These are phyloP conservation scores for Boletus reticuloceps DNA, from an alignment of 768 basidiomycete species.

Conservation along the genomic window DNA sequence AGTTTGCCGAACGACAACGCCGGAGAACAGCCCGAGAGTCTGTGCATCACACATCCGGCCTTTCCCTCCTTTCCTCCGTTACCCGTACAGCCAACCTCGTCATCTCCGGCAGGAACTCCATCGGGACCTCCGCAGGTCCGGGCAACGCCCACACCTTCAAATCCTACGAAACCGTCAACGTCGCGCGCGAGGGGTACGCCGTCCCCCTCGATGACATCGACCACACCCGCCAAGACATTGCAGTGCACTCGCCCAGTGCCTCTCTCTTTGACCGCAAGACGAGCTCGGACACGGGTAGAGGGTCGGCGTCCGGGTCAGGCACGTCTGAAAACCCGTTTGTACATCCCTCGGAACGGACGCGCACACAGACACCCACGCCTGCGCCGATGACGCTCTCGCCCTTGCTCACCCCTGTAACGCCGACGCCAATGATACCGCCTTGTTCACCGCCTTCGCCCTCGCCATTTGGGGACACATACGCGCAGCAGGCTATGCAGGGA, in stretches of 20 bases:
- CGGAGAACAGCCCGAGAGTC: slow-evolving; percentile 72
- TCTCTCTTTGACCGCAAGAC: slow-evolving; percentile 14
- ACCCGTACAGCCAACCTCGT: slow-evolving; percentile 58
- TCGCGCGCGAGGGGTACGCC: slow-evolving; percentile 25
- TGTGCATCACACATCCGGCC: slow-evolving; percentile 10
- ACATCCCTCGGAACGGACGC: slow-evolving; percentile 24
- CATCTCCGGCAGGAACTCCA: slow-evolving; percentile 44
- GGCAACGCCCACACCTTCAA: slow-evolving; percentile 43
- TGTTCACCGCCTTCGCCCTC: slow-evolving; percentile 13
- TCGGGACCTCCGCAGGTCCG: slow-evolving; percentile 25
- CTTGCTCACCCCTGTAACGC: background rate
- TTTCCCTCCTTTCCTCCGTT: slow-evolving; percentile 57
- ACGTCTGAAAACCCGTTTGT: slow-evolving; percentile 45
- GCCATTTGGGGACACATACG: slow-evolving; percentile 38
- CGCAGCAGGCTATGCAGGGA: slow-evolving; percentile 18
- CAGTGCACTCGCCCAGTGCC: slow-evolving; percentile 29
- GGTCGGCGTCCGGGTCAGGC: background rate
- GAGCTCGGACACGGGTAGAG: slow-evolving; percentile 6
- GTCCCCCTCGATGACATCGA: slow-evolving; percentile 56
- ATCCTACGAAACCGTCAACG: slow-evolving; percentile 52
- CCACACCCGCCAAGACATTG: slow-evolving; percentile 33
- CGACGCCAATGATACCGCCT: background rate
- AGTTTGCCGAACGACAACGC: slow-evolving; percentile 69
- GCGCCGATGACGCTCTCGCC: no score
- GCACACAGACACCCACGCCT: background rate